A percentile compares a stretch with the other conserved stretches of the same genome.
Conservation (phyloP, 208 protist species). For the Zelonia costaricensis region DNA sequence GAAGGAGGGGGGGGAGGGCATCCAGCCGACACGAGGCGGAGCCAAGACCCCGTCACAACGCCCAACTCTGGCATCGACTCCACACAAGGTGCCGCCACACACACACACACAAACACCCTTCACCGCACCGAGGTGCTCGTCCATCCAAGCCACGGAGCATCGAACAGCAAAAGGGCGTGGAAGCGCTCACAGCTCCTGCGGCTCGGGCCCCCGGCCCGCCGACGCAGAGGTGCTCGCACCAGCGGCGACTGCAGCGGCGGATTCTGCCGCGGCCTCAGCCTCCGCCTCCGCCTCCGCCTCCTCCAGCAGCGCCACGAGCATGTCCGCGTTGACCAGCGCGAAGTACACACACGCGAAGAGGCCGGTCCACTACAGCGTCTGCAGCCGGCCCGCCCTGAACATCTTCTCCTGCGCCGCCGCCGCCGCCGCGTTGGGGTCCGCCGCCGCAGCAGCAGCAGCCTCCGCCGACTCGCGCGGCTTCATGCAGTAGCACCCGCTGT, state of each 20-base stretch:
- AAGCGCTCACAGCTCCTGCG: background rate
- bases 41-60: too few relatives aligned
- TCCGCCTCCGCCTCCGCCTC: constrained; percentile 36
- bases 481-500: constrained; percentile 69
- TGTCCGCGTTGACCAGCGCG: constrained; percentile 58
- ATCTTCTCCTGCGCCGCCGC: constrained; percentile 32
- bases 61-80: too few relatives aligned
- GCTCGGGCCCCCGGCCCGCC: background rate
- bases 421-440: constrained; percentile 1
- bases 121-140: too few relatives aligned
- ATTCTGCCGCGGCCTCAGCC: constrained; percentile 1
- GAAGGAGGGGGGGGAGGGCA: too few relatives aligned
- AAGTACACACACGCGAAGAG: constrained; percentile 70
- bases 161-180: background rate
- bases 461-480: constrained; percentile 21
- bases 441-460: constrained; percentile 2
- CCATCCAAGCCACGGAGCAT: background rate
- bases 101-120: too few relatives aligned
- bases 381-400: constrained; percentile 55
- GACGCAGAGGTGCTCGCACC: background rate
- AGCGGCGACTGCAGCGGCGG: background rate
- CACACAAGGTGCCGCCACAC: too few relatives aligned
- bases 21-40: too few relatives aligned
- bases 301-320: constrained; percentile 47
- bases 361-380: constrained; percentile 55